Evolutionary conservation across 352 stramenopile genomes (phyloP), one percentile per base, ranked within the genome.

Genomic region (Stramenopiles sp.): DNA sequence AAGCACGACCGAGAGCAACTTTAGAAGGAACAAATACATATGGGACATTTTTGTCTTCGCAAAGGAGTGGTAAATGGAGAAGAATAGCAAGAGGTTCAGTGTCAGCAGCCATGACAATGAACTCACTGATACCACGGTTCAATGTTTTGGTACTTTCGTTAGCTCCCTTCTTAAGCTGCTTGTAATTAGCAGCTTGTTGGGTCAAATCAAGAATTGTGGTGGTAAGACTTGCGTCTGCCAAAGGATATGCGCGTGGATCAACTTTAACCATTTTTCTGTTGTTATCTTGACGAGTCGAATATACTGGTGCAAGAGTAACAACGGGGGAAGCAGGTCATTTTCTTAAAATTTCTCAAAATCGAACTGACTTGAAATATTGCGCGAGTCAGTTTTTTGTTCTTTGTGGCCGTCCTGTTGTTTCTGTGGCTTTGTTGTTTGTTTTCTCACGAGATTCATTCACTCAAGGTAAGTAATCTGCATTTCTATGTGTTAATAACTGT

Each of bases 141-240:
- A 99, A 58, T 15, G 84, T 97, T 64, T 99, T 99, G 51, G 87
- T 98, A 48, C 85, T 84, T 52, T 99, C 87, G 62, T 98, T 99
- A 41, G 86, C 87, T 39, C 87, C 86, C 64, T 98, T 97, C 62
- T 97, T 99, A 49, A 95, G 89, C 61, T 97, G 86, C 68, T 94
- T 94, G 72, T 93, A 93, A 61, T 95, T 94, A 48, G 72, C 80
- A 28, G 81, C 79, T 55, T 99, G 85, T 59, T 97, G 83, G 36
- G 97, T 71, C 41, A 98, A 61, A 57, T 97, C 85, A 40, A 97
- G 65, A 48, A 99, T 90, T 41, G 68, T 86, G 41, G 94, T 78
- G 10, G 84, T 97, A 22, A 52, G 40, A 8, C 54, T 26, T 17
- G 36, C 46, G 28, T 32, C 29, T 4, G 47, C 47, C 12, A 52